These are phyloP conservation scores for Hyphopichia homilentoma DNA, from an alignment of 805 yeast species.

Conservation along the genomic window DNA sequence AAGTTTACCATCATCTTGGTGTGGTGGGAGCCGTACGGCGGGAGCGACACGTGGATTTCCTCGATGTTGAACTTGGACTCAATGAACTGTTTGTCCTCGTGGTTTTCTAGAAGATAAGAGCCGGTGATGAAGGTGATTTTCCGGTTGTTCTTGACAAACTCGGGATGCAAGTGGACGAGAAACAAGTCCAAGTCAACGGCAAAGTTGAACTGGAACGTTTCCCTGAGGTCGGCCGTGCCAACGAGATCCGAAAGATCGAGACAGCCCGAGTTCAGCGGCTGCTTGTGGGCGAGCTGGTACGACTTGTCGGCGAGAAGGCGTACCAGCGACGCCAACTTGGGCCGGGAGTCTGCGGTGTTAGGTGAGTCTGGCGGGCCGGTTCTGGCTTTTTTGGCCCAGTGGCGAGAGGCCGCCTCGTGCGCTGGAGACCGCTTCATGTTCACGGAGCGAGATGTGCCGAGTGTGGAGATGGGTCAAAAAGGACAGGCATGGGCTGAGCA, in stretches of 20 bases:
- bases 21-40: slow-evolving; percentile 52
- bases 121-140: slow-evolving; percentile 31
- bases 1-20: slow-evolving; percentile 64
- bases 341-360: no score
- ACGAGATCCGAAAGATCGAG: slow-evolving; percentile 24
- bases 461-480: no score
- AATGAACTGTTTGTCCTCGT: slow-evolving; percentile 10
- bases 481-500: no score
- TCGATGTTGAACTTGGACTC: slow-evolving; percentile 17
- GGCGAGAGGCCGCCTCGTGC: slow-evolving; percentile 18
- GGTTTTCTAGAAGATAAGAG: slow-evolving; percentile 11
- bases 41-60: slow-evolving; percentile 30
- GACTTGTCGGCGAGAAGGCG: no score
- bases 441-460: no score
- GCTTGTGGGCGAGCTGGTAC: no score
- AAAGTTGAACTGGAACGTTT: slow-evolving; percentile 47
- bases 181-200: slow-evolving; percentile 41
- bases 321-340: no score
- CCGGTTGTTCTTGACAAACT: slow-evolving; percentile 12
- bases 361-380: no score
- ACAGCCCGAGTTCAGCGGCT: no score
- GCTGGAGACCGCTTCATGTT: slow-evolving; percentile 14
- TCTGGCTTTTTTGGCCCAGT: slow-evolving; percentile 18
- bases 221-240: slow-evolving; percentile 27
- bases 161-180: slow-evolving; percentile 26